Evolutionary conservation across 2,329 filamentous ascomycete species (phyloP), one percentile per base, ranked within the genome.

Genomic region (Parastagonospora nodorum): DNA sequence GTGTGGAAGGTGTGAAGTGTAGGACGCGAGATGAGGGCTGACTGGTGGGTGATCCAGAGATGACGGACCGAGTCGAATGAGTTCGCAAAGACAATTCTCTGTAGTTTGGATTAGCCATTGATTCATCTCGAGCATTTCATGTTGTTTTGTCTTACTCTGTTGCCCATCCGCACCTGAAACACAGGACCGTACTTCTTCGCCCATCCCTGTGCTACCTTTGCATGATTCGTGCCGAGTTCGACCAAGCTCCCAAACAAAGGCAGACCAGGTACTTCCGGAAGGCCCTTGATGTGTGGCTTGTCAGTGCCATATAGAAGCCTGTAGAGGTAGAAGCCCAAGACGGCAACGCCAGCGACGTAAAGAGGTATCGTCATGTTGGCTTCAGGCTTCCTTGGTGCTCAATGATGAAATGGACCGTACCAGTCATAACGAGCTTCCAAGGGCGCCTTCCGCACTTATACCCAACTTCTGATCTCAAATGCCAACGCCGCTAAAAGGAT

Each of bases 1-100:
- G 82, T 88, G 73, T 92, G 89, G 72, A 92, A 93, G 1, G 89
- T 93, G 72, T 93, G 88, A 41, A 92, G 83, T 19, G 81, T 90
- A 0, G 90, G 90, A 2, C 90, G 83, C 1, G 88, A 92, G 63
- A 92, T 90, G 50, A 92, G 76, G 0, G 89, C 82, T 0, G 88
- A 89, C 63, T 92, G 89, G 62, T 93, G 87, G 8, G 85, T 88
- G 69, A 92, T 88, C 86, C 89, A 92, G 16, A 93, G 78, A 57
- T 87, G 80, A 47, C 83, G 85, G 30, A 92, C 88, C 0, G 87
- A 83, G 15, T 90, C 86, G 63, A 90, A 92, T 1, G 84, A 86
- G 63, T 93, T 93, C 55, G 88, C 89, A 64, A 91, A 91, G 29
- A 93, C 79, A 53, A 92, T 86, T 51, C 88, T 82, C 78, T 86